These are phyloP conservation scores for Zanthoxylum bungeanum DNA, from an alignment of 345 rosid genomes.

Conservation along the genomic window DNA sequence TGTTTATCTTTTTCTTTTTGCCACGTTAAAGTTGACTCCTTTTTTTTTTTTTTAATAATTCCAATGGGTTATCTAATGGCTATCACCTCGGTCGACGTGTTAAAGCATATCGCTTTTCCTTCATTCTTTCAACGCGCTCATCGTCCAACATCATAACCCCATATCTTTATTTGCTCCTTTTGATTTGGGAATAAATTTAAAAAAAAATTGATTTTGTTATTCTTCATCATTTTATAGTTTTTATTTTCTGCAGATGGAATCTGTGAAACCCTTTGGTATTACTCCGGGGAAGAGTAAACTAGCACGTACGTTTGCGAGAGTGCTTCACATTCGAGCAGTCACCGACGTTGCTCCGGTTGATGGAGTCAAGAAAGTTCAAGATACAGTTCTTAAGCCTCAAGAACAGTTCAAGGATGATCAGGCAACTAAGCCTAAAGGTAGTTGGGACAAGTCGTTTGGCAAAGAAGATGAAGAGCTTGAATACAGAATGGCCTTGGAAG, in stretches of 20 bases:
- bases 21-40: background rate
- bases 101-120: conserved; percentile 37
- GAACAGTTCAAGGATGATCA: conserved; percentile 34
- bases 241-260: conserved; percentile 74
- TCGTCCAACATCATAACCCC: conserved; percentile 17
- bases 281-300: conserved; percentile 63
- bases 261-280: conserved; percentile 51
- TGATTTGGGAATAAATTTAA: background rate
- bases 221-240: conserved; percentile 14
- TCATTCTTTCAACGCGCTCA: conserved; percentile 24
- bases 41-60: no score
- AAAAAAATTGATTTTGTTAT: no score
- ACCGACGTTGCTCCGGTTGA: conserved; percentile 64
- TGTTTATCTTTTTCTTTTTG: conserved; percentile 9
- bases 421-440: conserved; percentile 24
- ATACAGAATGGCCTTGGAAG: conserved; percentile 49
- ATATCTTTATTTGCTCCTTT: conserved; percentile 1
- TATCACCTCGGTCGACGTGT: conserved; percentile 39
- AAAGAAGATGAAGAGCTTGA: conserved; percentile 39
- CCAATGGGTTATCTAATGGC: background rate
- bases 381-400: conserved; percentile 26
- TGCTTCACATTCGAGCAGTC: conserved; percentile 52
- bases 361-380: conserved; percentile 33
- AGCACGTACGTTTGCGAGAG: conserved; percentile 61
- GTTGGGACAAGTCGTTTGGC: conserved; percentile 41